A percentile compares a stretch with the other conserved stretches of the same genome.
phyloP scores from a whole-genome alignment of 768 basidiomycete species.

The Psilocybe subaeruginosa region DNA sequence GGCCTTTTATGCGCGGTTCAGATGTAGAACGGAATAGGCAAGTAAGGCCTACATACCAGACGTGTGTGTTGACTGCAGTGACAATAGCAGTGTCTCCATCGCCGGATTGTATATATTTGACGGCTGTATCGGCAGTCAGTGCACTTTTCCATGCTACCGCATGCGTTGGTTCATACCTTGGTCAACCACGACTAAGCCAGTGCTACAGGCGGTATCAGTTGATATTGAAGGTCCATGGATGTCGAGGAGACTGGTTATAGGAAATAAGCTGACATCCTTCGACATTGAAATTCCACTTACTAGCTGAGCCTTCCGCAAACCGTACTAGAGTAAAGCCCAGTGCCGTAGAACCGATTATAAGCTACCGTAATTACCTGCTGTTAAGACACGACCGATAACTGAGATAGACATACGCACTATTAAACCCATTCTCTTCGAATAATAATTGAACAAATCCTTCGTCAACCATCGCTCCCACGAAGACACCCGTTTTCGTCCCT shows the following conservation, averaged over 20 bases:
- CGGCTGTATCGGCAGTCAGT: slow-evolving; percentile 20
- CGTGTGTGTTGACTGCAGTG: slow-evolving; percentile 24
- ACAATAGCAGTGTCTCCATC: slow-evolving; percentile 33
- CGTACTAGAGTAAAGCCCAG: slow-evolving; percentile 27
- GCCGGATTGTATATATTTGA: slow-evolving; percentile 27
- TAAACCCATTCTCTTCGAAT: slow-evolving; percentile 24
- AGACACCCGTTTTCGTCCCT: slow-evolving; percentile 32
- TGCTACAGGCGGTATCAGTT: slow-evolving; percentile 31
- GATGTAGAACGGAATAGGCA: background rate
- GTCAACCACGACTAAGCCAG: slow-evolving; percentile 31
- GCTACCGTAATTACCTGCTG: slow-evolving; percentile 11
- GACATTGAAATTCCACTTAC: slow-evolving; percentile 15
- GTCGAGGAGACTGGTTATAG: slow-evolving; percentile 25
- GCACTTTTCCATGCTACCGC: background rate
- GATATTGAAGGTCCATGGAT: slow-evolving; percentile 32
- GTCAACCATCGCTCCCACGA: slow-evolving; percentile 28
- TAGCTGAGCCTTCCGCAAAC: slow-evolving; percentile 35
- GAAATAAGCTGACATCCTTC: background rate
- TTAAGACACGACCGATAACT: background rate
- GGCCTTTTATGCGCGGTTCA: slow-evolving; percentile 17
- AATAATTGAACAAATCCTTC: slow-evolving; percentile 26
- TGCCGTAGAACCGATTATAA: slow-evolving; percentile 30
- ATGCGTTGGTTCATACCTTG: slow-evolving; percentile 20
- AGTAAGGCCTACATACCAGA: slow-evolving; percentile 21
- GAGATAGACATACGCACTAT: slow-evolving; percentile 15